These are phyloP conservation scores for Solanum bulbocastanum DNA, from an alignment of 257 asterid genomes.

Conservation along the genomic window DNA sequence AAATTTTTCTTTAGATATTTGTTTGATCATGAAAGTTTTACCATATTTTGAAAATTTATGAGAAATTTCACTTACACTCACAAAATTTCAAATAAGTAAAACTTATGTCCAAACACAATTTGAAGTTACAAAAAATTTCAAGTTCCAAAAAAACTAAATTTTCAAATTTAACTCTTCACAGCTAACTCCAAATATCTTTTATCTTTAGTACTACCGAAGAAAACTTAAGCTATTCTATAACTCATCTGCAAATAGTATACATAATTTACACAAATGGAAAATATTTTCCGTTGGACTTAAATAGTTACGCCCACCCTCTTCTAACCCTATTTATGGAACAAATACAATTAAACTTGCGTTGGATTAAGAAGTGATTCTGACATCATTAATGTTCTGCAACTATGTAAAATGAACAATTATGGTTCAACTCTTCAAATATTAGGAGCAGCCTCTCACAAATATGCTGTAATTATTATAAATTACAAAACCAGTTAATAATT, in stretches of 20 bases:
- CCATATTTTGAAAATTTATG: neutral
- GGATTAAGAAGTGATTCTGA: neutral
- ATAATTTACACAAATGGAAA: neutral
- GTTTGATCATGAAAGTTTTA: too few relatives aligned
- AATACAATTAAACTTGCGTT: neutral
- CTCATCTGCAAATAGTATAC: neutral
- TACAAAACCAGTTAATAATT: neutral
- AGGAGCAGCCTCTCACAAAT: neutral
- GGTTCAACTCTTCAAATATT: neutral
- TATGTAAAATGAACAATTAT: neutral
- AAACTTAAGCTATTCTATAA: neutral
- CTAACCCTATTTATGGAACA: neutral
- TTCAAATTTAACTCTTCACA: neutral
- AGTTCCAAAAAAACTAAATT: neutral
- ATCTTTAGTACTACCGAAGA: neutral
- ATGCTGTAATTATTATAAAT: too few relatives aligned
- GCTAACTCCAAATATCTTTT: neutral
- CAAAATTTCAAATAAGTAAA: neutral
- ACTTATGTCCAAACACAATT: neutral
- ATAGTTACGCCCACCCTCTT: neutral
- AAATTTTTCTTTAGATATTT: neutral
- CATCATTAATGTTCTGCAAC: neutral
- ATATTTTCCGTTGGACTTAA: neutral
- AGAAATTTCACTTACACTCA: neutral
- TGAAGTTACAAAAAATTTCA: neutral